Evolutionary conservation across 805 yeast genomes (phyloP), one percentile per base, ranked within the genome.

Genomic region (Schwanniomyces pseudopolymorphus): DNA sequence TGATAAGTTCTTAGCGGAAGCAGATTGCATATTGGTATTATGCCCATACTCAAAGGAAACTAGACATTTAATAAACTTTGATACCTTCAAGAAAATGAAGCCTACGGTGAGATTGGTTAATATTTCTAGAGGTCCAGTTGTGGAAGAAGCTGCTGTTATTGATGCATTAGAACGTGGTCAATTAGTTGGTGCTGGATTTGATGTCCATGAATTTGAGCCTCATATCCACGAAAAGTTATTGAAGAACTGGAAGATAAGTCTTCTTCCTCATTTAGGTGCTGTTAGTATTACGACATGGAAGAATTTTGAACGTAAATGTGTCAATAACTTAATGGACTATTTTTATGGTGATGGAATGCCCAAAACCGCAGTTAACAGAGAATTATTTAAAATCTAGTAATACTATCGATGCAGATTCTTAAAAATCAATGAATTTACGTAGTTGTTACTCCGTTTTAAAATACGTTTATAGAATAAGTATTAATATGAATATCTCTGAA

Each of bases 151-250:
- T 10, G 72, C 75, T 0, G 64, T 70, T 0, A 63, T 70, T 25
- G 72, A 69, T 40, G 74, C 74, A 1, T 42, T 70, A 17, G 68
- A 70, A 37, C 51, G 69, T 11, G 74, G 74, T 0, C 75, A 70
- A 46, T 52, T 70, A 19, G 70, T 69, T 10, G 74, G 76, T 22
- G 74, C 71, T 13, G 76, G 74, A 0, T 67, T 70, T 50, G 76
- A 70, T 53, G 76, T 70, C 13, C 72, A 68, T 47, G 76, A 70
- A 46, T 69, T 69, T 52, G 76, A 70, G 51, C 76, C 76, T 10
- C 57, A 60, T 45, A 65, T 70, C 13, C 56, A 62, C 41, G 61
- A 63, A 27, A 61, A 58, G 41, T 47, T 70, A 14, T 39, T 70
- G 28, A 48, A 55, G 8, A 67, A 69, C 46, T 69, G 64, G 56